Evolutionary conservation across 2,329 filamentous ascomycete species (phyloP).

Genomic region (Beauveria scarabaeidicola): DNA sequence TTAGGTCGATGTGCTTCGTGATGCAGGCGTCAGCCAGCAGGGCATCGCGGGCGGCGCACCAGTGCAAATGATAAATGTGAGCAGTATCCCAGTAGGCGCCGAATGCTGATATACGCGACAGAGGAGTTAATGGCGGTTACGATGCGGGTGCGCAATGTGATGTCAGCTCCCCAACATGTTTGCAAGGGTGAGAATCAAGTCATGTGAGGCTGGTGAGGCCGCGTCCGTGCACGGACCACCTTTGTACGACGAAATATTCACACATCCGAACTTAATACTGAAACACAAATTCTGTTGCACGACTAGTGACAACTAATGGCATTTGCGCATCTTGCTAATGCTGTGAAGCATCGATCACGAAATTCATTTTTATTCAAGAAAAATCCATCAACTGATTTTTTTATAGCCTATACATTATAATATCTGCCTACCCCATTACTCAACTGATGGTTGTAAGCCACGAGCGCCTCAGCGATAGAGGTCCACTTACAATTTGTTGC

Average conservation of each 20-base stretch:
- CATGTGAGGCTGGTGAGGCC: constrained; percentile 22
- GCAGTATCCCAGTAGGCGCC: neutral
- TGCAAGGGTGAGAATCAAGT: constrained; percentile 15
- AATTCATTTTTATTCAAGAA: constrained; percentile 1
- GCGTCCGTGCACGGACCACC: constrained; percentile 19
- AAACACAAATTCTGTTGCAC: neutral
- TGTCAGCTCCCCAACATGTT: constrained; percentile 10
- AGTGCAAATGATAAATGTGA: neutral
- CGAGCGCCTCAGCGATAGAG: neutral
- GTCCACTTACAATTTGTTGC: constrained; percentile 69
- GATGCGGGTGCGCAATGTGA: constrained; percentile 6
- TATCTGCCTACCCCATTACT: constrained; percentile 1
- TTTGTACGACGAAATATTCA: neutral
- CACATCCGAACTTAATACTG: neutral
- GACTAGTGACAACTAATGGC: neutral
- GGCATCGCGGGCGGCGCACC: constrained; percentile 1
- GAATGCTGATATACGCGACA: neutral
- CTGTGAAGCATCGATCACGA: neutral
- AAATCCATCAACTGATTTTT: neutral
- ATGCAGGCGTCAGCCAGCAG: neutral
- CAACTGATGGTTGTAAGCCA: constrained; percentile 2
- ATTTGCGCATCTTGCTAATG: neutral
- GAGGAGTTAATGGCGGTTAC: neutral
- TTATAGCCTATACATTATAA: constrained; percentile 9
- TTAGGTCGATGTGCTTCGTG: neutral